phyloP scores from a whole-genome alignment of 148 eudicot genomes.

The Simmondsia chinensis region DNA sequence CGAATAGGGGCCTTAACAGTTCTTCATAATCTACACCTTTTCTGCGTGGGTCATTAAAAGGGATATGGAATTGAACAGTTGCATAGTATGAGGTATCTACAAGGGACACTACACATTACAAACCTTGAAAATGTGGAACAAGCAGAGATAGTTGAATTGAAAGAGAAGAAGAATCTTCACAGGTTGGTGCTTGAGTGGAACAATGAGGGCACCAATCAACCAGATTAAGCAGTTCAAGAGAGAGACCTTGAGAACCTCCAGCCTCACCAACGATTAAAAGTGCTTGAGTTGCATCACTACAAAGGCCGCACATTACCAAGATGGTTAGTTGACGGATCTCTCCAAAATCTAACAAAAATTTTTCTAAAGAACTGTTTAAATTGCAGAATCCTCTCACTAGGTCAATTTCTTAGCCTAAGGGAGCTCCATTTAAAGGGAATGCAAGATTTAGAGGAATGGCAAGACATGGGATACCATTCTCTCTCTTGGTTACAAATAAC shows the following conservation, averaged over 20 bases:
- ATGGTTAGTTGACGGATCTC: conserved; percentile 14
- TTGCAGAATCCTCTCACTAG: conserved; percentile 16
- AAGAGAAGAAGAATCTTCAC: conserved; percentile 10
- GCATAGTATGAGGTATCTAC: conserved; percentile 6
- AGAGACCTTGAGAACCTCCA: conserved; percentile 18
- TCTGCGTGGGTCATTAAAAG: conserved; percentile 2
- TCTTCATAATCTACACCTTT: conserved; percentile 12
- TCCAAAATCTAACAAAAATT: conserved; percentile 3
- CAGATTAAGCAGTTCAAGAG: conserved; percentile 11
- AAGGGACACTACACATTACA: conserved; percentile 9
- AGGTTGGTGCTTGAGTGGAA: conserved; percentile 22
- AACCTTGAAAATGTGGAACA: conserved; percentile 11
- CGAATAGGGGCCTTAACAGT: conserved; percentile 10
- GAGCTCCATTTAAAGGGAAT: conserved; percentile 19
- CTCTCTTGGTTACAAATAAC: conserved; percentile 3
- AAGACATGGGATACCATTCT: not conserved
- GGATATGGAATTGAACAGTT: conserved; percentile 16
- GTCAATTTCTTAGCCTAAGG: conserved; percentile 7
- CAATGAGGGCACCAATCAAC: not conserved
- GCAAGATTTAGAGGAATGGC: conserved; percentile 20
- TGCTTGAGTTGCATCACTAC: conserved; percentile 15
- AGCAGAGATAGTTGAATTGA: conserved; percentile 14
- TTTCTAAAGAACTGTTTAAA: conserved; percentile 13
- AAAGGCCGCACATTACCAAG: conserved; percentile 10
- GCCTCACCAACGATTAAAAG: conserved; percentile 13